Conservation (phyloP, 139 green algal genomes). For the Micromonas commoda region DNA sequence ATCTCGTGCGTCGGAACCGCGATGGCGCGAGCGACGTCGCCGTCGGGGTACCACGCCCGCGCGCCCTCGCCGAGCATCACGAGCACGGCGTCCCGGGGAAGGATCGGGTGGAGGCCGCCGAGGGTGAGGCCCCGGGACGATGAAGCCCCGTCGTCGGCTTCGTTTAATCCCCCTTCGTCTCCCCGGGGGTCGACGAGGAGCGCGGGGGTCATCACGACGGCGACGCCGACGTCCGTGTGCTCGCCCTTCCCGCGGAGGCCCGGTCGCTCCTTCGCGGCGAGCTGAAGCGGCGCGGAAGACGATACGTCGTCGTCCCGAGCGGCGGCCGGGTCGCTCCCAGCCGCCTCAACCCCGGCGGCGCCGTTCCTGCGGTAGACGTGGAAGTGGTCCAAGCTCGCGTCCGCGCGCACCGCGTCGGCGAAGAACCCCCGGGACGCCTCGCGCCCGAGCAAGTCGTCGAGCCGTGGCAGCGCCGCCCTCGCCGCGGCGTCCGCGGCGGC, state of each 20-base stretch:
- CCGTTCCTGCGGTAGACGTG: conserved; percentile 3
- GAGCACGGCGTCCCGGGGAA: background rate
- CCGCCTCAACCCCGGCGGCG: no score
- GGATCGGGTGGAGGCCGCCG: background rate
- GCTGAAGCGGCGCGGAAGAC: background rate
- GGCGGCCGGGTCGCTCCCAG: background rate
- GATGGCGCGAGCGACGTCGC: background rate
- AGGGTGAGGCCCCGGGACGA: background rate
- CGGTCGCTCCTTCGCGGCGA: background rate
- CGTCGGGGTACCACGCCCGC: conserved; percentile 2
- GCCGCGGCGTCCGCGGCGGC: background rate
- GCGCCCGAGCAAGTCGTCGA: background rate
- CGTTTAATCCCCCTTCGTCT: background rate
- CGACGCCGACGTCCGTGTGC: conserved; percentile 17
- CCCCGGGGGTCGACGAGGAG: background rate
- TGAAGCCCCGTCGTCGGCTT: background rate
- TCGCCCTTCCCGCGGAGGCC: background rate
- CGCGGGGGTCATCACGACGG: conserved; percentile 16
- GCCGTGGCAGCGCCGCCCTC: background rate
- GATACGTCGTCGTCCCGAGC: background rate
- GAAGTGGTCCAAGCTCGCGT: conserved; percentile 13
- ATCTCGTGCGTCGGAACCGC: conserved; percentile 5
- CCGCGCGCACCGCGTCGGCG: background rate
- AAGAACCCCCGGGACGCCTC: background rate
- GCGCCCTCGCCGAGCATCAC: conserved; percentile 14